phyloP scores from a whole-genome alignment of 164 flowering plant species.

The Vitis rotundifolia region DNA sequence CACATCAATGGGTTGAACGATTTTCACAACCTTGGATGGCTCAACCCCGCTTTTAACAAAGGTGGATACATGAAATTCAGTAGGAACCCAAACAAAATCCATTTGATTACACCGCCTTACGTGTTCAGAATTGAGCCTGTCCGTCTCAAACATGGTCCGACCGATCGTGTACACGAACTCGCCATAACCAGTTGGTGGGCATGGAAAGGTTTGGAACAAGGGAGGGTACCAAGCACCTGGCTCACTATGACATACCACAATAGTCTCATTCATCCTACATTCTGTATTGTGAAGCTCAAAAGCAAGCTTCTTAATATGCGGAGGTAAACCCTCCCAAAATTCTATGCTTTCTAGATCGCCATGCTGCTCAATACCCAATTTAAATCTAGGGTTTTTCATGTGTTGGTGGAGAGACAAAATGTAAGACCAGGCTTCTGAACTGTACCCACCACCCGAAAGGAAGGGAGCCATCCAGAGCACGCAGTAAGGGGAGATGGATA shows the following conservation, averaged over 20 bases:
- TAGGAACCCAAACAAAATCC: slow-evolving; percentile 82
- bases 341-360: slow-evolving; percentile 59
- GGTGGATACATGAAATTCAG: slow-evolving; percentile 67
- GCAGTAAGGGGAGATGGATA: slow-evolving; percentile 31
- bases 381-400: slow-evolving; percentile 32
- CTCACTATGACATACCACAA: slow-evolving; percentile 81
- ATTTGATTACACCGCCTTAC: slow-evolving; percentile 61
- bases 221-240: slow-evolving; percentile 93
- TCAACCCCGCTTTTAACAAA: slow-evolving; percentile 70
- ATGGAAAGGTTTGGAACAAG: slow-evolving; percentile 64
- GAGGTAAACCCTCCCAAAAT: slow-evolving; percentile 75
- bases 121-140: slow-evolving; percentile 54
- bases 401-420: slow-evolving; percentile 44
- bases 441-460: slow-evolving; percentile 84
- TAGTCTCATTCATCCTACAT: slow-evolving; percentile 53
- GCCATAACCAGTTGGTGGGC: slow-evolving; percentile 62
- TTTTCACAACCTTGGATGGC: slow-evolving; percentile 62
- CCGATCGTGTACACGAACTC: slow-evolving; percentile 55
- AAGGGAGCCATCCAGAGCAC: slow-evolving; percentile 90
- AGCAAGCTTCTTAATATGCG: slow-evolving; percentile 38
- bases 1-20: slow-evolving; percentile 72
- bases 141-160: slow-evolving; percentile 88
- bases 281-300: slow-evolving; percentile 42
- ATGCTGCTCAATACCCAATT: slow-evolving; percentile 61
- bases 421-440: slow-evolving; percentile 90